phyloP scores from a whole-genome alignment of 106 monocot species.

The Xerophyta viscosa region DNA sequence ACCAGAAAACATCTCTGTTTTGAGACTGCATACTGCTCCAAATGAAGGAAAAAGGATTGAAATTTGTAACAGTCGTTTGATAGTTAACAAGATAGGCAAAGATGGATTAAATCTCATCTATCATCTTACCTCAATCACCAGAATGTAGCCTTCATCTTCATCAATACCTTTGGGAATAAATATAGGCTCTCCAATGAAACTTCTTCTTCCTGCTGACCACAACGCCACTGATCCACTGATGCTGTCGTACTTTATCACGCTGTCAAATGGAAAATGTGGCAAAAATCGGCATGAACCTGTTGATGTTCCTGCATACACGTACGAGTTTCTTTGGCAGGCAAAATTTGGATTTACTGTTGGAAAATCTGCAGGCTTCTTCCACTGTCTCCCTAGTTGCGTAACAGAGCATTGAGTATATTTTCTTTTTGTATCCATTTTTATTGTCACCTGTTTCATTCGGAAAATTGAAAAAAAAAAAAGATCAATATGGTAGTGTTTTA shows the following conservation, averaged over 20 bases:
- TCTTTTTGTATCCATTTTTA: constrained; percentile 39
- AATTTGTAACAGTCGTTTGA: too few relatives aligned
- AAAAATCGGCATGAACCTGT: constrained; percentile 39
- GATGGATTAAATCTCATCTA: not conserved
- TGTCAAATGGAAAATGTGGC: constrained; percentile 80
- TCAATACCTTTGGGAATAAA: constrained; percentile 38
- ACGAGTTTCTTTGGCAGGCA: constrained; percentile 36
- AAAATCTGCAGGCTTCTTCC: constrained; percentile 64
- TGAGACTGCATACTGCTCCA: constrained; percentile 67
- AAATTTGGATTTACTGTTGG: constrained; percentile 60
- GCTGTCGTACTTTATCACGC: constrained; percentile 47
- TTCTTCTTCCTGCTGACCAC: constrained; percentile 51
- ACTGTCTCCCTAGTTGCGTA: constrained; percentile 18
- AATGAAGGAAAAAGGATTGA: too few relatives aligned
- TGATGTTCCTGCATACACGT: constrained; percentile 42
- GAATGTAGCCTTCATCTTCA: constrained; percentile 81
- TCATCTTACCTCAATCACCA: constrained; percentile 78
- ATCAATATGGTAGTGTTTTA: too few relatives aligned
- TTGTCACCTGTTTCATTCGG: constrained; percentile 24
- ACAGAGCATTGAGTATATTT: constrained; percentile 15
- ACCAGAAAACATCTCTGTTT: constrained; percentile 69
- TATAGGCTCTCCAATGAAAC: constrained; percentile 76
- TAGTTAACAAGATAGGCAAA: not conserved
- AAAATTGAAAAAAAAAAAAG: too few relatives aligned
- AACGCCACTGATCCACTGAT: constrained; percentile 23